These are phyloP conservation scores for Podospora fimiseda DNA, from an alignment of 495 filamentous ascomycete genomes.

Conservation along the genomic window DNA sequence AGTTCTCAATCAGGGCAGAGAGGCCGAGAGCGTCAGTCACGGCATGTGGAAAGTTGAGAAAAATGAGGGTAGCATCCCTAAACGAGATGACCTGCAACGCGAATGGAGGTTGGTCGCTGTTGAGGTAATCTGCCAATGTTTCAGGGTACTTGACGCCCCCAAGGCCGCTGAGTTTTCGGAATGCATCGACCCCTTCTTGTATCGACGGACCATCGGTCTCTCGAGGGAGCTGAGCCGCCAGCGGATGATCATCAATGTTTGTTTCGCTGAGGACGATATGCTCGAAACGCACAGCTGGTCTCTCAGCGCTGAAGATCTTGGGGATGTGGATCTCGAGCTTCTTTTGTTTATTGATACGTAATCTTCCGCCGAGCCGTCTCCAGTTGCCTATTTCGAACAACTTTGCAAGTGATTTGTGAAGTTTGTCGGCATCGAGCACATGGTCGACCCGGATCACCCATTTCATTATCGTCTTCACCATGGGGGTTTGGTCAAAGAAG, in stretches of 20 bases:
- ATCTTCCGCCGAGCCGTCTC: constrained; percentile 40
- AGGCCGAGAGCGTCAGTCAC: constrained; percentile 43
- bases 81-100: constrained; percentile 44
- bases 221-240: constrained; percentile 24
- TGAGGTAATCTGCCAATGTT: constrained; percentile 36
- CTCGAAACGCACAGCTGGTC: constrained; percentile 35
- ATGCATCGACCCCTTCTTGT: constrained; percentile 24
- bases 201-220: constrained; percentile 26
- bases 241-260: constrained; percentile 29
- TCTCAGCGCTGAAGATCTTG: constrained; percentile 27
- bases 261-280: constrained; percentile 21
- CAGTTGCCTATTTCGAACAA: constrained; percentile 36
- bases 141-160: constrained; percentile 15
- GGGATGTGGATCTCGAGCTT: constrained; percentile 45
- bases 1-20: constrained; percentile 30
- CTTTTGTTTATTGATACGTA: constrained; percentile 31
- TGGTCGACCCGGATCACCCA: constrained; percentile 40
- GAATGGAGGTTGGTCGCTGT: constrained; percentile 37
- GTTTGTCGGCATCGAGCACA: constrained; percentile 38
- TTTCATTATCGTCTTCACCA: constrained; percentile 22
- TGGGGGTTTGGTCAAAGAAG: constrained; percentile 26
- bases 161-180: constrained; percentile 5
- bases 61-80: constrained; percentile 42
- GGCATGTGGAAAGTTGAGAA: constrained; percentile 41
- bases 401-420: constrained; percentile 30